A percentile compares a stretch with the other conserved stretches of the same genome.
Evolutionary conservation across 2,329 filamentous ascomycete genomes (phyloP).

Genomic region (Epichloe uncinata): DNA sequence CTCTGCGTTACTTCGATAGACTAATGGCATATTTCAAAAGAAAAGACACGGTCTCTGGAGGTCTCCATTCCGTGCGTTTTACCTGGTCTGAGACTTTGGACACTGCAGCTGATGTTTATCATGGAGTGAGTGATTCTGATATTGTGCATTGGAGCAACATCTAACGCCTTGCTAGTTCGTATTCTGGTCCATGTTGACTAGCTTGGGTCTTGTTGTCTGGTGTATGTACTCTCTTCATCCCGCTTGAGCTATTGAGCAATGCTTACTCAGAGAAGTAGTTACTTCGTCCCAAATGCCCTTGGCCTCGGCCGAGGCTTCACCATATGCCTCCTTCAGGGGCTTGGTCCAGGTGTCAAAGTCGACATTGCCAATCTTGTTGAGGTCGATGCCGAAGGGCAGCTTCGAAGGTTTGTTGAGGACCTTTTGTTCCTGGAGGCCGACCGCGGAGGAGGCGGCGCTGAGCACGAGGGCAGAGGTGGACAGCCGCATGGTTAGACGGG

Average conservation of each 20-base stretch:
- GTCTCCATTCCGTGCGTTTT: conserved; percentile 58
- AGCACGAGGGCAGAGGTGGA: conserved; percentile 67
- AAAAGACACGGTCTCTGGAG: conserved; percentile 60
- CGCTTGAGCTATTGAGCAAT: not conserved
- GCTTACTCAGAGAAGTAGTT: conserved; percentile 26
- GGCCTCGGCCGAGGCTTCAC: conserved; percentile 55
- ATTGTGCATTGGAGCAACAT: not conserved
- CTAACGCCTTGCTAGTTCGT: conserved; percentile 49
- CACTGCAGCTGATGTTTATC: conserved; percentile 77
- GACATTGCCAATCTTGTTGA: conserved; percentile 12
- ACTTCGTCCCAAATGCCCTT: conserved; percentile 71
- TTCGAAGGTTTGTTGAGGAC: conserved; percentile 33
- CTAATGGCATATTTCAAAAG: conserved; percentile 26
- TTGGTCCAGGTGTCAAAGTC: conserved; percentile 35
- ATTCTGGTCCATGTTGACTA: conserved; percentile 92
- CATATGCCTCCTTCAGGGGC: conserved; percentile 43
- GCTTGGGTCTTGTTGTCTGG: conserved; percentile 81
- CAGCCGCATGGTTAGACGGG: conserved; percentile 61
- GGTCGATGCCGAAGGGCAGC: conserved; percentile 19
- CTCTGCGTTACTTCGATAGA: not conserved
- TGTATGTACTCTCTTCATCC: conserved; percentile 44
- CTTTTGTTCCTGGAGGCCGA: conserved; percentile 59
- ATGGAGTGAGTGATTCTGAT: conserved; percentile 50
- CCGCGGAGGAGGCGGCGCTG: conserved; percentile 65
- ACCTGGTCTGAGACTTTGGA: conserved; percentile 64